Base-by-base conservation (phyloP, 2,329 filamentous ascomycete genomes). In the Colletotrichum viniferum region DNA sequence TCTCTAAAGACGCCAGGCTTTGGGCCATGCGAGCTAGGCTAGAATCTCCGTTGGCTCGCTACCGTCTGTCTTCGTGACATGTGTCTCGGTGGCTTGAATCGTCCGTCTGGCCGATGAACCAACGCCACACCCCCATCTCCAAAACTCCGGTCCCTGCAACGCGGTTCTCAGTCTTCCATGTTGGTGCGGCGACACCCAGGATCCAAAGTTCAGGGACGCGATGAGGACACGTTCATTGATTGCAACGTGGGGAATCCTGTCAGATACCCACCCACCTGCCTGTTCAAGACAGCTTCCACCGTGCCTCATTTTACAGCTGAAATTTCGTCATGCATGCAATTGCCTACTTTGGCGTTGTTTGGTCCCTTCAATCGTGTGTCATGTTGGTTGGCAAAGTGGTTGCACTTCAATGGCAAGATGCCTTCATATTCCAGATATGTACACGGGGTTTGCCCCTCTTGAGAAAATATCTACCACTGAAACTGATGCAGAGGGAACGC, bases 211-310 rank as follows among this genome's bases (percentile, higher is more conserved):
- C 32, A 34, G 14, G 62, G 38, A 65, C 62, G 32, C 34, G 48
- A 48, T 66, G 30, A 74, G 71, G 74, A 76, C 74, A 76, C 74
- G 74, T 76, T 76, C 74, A 16, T 36, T 48, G 26, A 75, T 72
- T 63, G 56, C 56, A 43, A 21, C 63, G 30, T 65, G 69, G 73
- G 69, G 69, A 73, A 64, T 73, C 69, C 73, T 62, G 61, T 43
- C 18, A 18, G n/a, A 34, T 56, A 52, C 24, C 61, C 71, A 74
- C 74, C 56, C 71, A 76, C 71, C 64, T 74, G 74, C 70, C 74
- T 70, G 12, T 69, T 74, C 14, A 26, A 76, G 71, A 70, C 55
- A 68, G 73, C 69, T 75, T 28, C 21, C 58, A 13, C 43, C 58
- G 14, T 64, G 69, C 43, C 69, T 73, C 34, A 73, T 69, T 9